phyloP scores from a whole-genome alignment of 1,139 yeast genomes.

The Taphrina deformans region DNA sequence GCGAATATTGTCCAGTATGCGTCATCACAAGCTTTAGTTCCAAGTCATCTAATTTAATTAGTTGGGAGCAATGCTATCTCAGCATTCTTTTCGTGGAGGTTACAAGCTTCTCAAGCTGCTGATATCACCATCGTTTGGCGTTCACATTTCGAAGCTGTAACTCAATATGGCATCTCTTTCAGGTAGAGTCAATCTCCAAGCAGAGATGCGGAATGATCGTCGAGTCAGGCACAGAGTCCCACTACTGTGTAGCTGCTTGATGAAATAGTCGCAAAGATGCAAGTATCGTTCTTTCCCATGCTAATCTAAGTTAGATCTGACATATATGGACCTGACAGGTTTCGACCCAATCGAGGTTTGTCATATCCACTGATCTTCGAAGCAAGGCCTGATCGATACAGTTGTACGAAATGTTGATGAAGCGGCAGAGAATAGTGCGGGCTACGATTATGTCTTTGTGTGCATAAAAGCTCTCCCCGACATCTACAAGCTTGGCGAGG shows the following conservation, averaged over 20 bases:
- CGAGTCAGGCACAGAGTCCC: neutral
- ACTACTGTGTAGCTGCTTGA: neutral
- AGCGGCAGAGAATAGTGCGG: conserved; percentile 47
- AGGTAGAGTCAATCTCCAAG: conserved; percentile 1
- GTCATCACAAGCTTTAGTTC: neutral
- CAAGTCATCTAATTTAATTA: neutral
- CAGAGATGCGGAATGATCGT: neutral
- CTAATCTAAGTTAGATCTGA: conserved; percentile 35
- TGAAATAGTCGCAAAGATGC: neutral
- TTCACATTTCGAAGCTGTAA: conserved; percentile 39
- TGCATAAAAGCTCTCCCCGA: conserved; percentile 78
- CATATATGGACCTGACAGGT: conserved; percentile 38
- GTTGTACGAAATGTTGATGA: conserved; percentile 48
- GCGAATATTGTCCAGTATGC: conserved; percentile 33
- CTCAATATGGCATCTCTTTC: conserved; percentile 39
- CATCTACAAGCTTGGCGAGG: conserved; percentile 57
- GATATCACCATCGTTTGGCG: conserved; percentile 41
- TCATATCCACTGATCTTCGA: neutral
- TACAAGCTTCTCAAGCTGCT: conserved; percentile 39
- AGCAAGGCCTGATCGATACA: neutral
- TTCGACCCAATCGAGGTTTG: conserved; percentile 38
- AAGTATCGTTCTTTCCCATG: neutral
- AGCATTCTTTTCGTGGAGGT: conserved; percentile 41
- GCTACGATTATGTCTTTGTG: conserved; percentile 66
- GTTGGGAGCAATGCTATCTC: conserved; percentile 41